Percentiles rank a stretch among this genome's conserved stretches.
Conservation (phyloP, 2,329 filamentous ascomycete species). For the Nannizziopsis barbatae region DNA sequence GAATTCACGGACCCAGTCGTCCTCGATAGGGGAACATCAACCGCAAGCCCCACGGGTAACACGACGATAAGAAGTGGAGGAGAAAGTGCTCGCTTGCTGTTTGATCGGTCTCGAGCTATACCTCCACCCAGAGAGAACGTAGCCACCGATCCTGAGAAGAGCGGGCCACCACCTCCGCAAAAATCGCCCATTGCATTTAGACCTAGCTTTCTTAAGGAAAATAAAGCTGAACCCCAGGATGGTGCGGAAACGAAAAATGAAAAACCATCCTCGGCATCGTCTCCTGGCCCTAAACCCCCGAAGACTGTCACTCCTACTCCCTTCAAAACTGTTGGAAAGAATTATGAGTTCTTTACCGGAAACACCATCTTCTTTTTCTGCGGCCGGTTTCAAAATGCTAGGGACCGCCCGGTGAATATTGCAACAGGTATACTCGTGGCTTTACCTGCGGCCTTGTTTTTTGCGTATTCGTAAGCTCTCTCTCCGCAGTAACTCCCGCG, state of each 20-base stretch:
- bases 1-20: conserved; percentile 66
- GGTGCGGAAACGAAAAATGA: conserved; percentile 56
- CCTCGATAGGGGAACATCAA: conserved; percentile 59
- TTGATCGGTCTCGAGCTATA: conserved; percentile 39
- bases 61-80: conserved; percentile 53
- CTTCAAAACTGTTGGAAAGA: conserved; percentile 49
- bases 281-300: conserved; percentile 51
- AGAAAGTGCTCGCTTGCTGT: conserved; percentile 69
- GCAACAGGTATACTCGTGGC: conserved; percentile 72
- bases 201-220: conserved; percentile 57
- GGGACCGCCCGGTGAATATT: conserved; percentile 77
- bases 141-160: conserved; percentile 47
- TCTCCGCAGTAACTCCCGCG: not conserved
- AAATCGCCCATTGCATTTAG: conserved; percentile 67
- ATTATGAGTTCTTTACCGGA: conserved; percentile 86
- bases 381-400: conserved; percentile 78
- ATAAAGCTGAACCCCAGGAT: conserved; percentile 40
- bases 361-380: conserved; percentile 85
- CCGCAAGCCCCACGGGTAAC: conserved; percentile 57
- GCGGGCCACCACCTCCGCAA: conserved; percentile 44
- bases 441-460: conserved; percentile 70
- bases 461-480: conserved; percentile 57
- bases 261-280: conserved; percentile 59
- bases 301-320: conserved; percentile 29
- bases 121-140: conserved; percentile 44